These are phyloP conservation scores for Physaria fendleri DNA, from an alignment of 345 rosid species.

Conservation along the genomic window DNA sequence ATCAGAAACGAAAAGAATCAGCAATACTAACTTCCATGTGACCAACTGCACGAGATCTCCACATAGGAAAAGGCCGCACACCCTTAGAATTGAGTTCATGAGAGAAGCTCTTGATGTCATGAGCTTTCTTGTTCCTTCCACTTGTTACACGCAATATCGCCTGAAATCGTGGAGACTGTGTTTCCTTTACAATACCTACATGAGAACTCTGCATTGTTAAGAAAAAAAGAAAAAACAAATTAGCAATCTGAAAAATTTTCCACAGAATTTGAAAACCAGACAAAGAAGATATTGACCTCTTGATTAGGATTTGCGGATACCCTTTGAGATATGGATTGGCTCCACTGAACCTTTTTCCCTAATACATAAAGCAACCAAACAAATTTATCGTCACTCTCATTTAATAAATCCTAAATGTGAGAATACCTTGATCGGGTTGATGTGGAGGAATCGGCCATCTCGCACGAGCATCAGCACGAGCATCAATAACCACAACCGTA, in stretches of 20 bases:
- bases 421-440: slow-evolving; percentile 34
- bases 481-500: slow-evolving; percentile 6
- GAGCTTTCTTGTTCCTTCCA: slow-evolving; percentile 72
- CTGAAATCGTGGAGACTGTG: slow-evolving; percentile 82
- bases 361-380: not conserved
- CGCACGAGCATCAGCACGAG: slow-evolving; percentile 25
- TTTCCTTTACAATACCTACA: slow-evolving; percentile 64
- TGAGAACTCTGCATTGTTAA: slow-evolving; percentile 44
- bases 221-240: not conserved
- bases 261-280: not conserved
- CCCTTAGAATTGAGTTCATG: slow-evolving; percentile 98
- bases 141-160: slow-evolving; percentile 80
- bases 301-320: slow-evolving; percentile 42
- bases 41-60: slow-evolving; percentile 80
- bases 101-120: slow-evolving; percentile 91
- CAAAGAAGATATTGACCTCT: slow-evolving; percentile 48
- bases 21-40: slow-evolving; percentile 69
- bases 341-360: slow-evolving; percentile 60
- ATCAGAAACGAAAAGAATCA: not conserved
- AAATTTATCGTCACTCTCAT: too few relatives aligned
- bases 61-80: slow-evolving; percentile 79
- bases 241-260: not conserved
- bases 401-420: not conserved
- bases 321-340: slow-evolving; percentile 60
- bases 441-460: slow-evolving; percentile 32